Conservation (phyloP, 2,329 filamentous ascomycete species). For the Calonectria pseudoreteaudii region DNA sequence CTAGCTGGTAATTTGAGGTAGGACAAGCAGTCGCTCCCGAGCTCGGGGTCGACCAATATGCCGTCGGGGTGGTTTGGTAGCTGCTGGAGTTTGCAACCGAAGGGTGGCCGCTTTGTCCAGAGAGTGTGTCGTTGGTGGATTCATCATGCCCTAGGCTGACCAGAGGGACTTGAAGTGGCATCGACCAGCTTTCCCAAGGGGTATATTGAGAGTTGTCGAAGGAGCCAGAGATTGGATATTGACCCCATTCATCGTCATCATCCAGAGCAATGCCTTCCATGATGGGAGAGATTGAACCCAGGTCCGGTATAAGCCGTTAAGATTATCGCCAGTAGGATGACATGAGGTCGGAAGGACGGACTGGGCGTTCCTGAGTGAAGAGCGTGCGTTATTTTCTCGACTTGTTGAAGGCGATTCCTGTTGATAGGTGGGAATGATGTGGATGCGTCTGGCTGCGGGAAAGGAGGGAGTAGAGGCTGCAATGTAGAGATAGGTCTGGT, state of each 20-base stretch:
- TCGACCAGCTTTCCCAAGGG: not conserved
- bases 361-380: not conserved
- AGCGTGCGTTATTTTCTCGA: not conserved
- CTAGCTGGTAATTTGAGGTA: not conserved
- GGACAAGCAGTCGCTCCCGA: not conserved
- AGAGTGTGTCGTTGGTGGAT: too few relatives aligned
- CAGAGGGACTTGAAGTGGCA: not conserved
- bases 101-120: not conserved
- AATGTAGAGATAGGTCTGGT: not conserved
- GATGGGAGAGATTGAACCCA: not conserved
- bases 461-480: not conserved
- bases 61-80: not conserved
- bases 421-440: not conserved
- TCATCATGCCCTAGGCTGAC: not conserved
- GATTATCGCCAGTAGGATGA: not conserved
- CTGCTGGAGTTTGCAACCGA: not conserved
- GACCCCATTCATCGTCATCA: not conserved
- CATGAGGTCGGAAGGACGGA: not conserved
- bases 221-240: not conserved
- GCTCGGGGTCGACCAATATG: not conserved
- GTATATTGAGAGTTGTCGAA: not conserved
- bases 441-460: not conserved
- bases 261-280: not conserved
- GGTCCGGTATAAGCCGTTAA: not conserved
- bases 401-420: not conserved